phyloP scores from a whole-genome alignment of 169 alveolate genomes.

The Plasmodium malariae region DNA sequence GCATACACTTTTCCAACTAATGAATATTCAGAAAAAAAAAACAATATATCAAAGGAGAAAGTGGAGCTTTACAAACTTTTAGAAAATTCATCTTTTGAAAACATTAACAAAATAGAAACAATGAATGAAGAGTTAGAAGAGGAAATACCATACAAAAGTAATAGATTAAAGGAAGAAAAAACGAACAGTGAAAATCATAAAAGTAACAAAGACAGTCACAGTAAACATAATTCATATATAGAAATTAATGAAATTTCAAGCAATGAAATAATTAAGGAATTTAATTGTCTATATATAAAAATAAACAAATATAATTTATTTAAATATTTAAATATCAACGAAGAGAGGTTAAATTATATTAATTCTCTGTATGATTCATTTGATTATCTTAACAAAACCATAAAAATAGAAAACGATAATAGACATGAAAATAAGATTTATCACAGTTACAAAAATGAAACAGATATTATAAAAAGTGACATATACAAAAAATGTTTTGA shows the following conservation, averaged over 20 bases:
- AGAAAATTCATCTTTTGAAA: neutral
- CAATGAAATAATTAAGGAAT: slow-evolving; percentile 38
- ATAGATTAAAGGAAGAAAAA: neutral
- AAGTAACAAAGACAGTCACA: neutral
- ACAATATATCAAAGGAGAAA: neutral
- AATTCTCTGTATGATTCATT: slow-evolving; percentile 46
- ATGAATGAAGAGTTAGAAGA: neutral
- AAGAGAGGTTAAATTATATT: slow-evolving; percentile 35
- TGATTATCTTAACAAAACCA: slow-evolving; percentile 42
- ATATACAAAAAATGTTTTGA: slow-evolving; percentile 17
- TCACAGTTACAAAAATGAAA: neutral
- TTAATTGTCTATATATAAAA: slow-evolving; percentile 23
- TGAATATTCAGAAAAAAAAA: neutral
- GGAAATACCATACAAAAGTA: neutral
- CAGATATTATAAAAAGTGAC: neutral
- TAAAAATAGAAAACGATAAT: slow-evolving; percentile 4
- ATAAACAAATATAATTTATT: slow-evolving; percentile 55
- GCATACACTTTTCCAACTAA: neutral
- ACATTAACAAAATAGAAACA: neutral
- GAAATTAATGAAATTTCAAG: neutral
- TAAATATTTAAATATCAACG: slow-evolving; percentile 55
- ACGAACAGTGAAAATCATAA: neutral
- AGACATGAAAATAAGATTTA: neutral
- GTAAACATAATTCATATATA: neutral
- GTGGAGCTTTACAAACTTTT: neutral